These are phyloP conservation scores for Graphium sp. DNA, from an alignment of 2,329 filamentous ascomycete genomes.

Conservation along the genomic window DNA sequence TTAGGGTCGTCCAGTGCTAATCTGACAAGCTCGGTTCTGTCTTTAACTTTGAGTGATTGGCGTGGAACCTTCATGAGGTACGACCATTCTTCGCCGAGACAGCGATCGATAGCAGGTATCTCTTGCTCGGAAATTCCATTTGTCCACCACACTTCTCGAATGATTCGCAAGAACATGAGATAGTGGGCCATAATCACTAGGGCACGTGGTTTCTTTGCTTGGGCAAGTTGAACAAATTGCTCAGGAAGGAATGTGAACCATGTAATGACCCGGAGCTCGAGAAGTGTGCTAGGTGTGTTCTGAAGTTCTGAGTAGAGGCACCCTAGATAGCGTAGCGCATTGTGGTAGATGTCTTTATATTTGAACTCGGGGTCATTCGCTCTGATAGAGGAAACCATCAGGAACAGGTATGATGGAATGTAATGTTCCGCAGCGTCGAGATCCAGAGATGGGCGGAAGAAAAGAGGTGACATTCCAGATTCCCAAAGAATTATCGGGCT, in stretches of 20 bases:
- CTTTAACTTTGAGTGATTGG: neutral
- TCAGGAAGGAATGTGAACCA: slow-evolving; percentile 33
- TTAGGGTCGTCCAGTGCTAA: neutral
- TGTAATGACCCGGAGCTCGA: slow-evolving; percentile 31
- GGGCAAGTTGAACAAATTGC: slow-evolving; percentile 24
- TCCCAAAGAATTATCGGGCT: slow-evolving; percentile 13
- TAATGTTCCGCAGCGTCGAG: slow-evolving; percentile 19
- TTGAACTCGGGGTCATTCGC: slow-evolving; percentile 22
- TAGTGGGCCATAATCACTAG: slow-evolving; percentile 36
- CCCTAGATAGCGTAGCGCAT: slow-evolving; percentile 29
- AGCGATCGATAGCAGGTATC: slow-evolving; percentile 20
- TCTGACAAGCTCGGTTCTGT: neutral
- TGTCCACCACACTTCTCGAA: slow-evolving; percentile 30
- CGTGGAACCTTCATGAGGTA: neutral
- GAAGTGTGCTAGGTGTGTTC: slow-evolving; percentile 22
- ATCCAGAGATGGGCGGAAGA: slow-evolving; percentile 30
- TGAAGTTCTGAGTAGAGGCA: slow-evolving; percentile 31
- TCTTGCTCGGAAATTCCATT: slow-evolving; percentile 25
- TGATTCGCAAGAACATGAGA: slow-evolving; percentile 29
- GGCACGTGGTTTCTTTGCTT: slow-evolving; percentile 22
- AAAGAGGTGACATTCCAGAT: slow-evolving; percentile 27
- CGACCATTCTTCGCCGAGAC: neutral
- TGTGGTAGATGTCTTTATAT: slow-evolving; percentile 22
- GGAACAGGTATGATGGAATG: slow-evolving; percentile 29
- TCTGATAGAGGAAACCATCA: slow-evolving; percentile 28